phyloP scores from a whole-genome alignment of 2,329 filamentous ascomycete species.

The Colletotrichum tabaci region DNA sequence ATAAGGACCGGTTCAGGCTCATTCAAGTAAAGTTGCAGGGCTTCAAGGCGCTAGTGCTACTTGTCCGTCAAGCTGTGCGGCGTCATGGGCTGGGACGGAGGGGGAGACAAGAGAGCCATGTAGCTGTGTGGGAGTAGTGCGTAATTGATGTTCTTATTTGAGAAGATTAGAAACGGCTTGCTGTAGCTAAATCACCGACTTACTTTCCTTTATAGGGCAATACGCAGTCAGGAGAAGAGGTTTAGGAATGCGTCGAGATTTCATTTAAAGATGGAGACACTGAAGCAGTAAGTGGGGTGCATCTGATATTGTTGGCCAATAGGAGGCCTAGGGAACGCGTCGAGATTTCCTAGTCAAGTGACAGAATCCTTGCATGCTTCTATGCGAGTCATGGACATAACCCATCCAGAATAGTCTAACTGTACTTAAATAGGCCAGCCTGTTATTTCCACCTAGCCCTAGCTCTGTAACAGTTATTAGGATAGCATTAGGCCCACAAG shows the following conservation, averaged over 20 bases:
- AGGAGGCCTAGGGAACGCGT: neutral
- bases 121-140: neutral
- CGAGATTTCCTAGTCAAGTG: neutral
- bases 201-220: neutral
- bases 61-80: neutral
- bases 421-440: too few relatives aligned
- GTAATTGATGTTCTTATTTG: neutral
- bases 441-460: too few relatives aligned
- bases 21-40: neutral
- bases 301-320: neutral
- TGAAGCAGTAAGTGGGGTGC: neutral
- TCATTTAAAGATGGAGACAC: neutral
- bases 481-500: too few relatives aligned
- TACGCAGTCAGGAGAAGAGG: neutral
- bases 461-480: too few relatives aligned
- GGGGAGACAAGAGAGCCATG: neutral
- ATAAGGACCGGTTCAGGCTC: slow-evolving; percentile 1
- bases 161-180: neutral
- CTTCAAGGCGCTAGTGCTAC: neutral
- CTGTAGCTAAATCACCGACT: neutral
- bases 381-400: too few relatives aligned
- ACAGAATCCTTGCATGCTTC: too few relatives aligned
- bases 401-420: too few relatives aligned
- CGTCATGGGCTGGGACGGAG: neutral
- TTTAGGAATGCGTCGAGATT: neutral